Base-by-base conservation (phyloP, 1,284 basidiomycete species). In the Leccinum insolens region DNA sequence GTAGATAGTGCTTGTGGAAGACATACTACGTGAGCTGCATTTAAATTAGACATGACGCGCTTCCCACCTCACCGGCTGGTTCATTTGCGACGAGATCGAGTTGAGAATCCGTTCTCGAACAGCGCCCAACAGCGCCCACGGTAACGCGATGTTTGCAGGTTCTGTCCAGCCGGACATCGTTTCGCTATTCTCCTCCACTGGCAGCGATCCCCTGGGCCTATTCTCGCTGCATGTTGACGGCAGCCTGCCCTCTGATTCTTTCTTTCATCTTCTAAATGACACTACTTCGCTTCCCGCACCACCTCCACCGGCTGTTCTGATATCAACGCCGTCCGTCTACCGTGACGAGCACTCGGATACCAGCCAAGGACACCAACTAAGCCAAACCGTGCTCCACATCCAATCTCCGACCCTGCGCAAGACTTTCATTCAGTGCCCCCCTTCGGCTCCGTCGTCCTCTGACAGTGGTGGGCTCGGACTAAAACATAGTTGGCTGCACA, bases 161-260 rank as follows among this genome's bases (percentile, higher is more conserved):
- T 80, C 84, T 46, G 78, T 89, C 6, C 90, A 95, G 76, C 88
- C 93, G 1, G 81, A 86, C 22, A 76, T 89, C 15, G 80, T 95
- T 37, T 93, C 91, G 11, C 77, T 96, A 15, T 93, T 95, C 74
- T 94, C 93, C 7, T 93, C 93, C 0, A 90, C 92, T 2, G 87
- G 88, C 14, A 86, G 88, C 71, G 79, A 86, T 66, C 85, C 90
- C 71, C 79, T 94, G 34, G 81, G 83, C 8, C 79, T 95, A 0
- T 95, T 92, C 79, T 79, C 78, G 1, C 68, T 77, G 0, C 79
- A 82, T 20, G 81, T 78, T n/a, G 92, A 94, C 74, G 22, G 73
- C 2, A 77, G 81, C 20, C 78, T 90, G 0, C 85, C 87, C 2
- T 76, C 84, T 6, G 89, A 92, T 74, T 93, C 92, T 0, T 85